Base-by-base conservation (phyloP, 176 grass and related monocot species). In the Oryza punctata region DNA sequence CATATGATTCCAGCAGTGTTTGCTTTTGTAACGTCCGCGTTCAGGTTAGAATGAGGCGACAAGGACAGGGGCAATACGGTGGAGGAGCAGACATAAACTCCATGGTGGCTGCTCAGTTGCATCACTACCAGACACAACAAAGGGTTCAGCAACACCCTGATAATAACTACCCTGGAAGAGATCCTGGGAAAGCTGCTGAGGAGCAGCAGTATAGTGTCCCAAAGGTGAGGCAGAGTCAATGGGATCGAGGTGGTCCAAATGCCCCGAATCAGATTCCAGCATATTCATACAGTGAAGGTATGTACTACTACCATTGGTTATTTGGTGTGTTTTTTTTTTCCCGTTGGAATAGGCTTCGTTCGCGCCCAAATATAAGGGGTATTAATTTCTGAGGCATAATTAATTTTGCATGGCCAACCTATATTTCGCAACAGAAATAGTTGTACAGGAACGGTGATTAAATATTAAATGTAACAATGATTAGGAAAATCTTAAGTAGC, bases 211-310 rank as follows among this genome's bases (percentile, higher is more conserved):
- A 90, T 83, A 44, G 68, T 0, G n/a, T 85, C 49, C 83, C 41
- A 12, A 94, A 95, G 67, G 69, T 33, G 71, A 87, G 85, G 71
- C 90, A 90, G 50, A 90, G 90, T 78, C 93, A 95, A 73, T 95
- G 93, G 87, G 90, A 92, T 90, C 84, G 43, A 83, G 93, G 88
- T 90, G 90, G 61, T 35, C 66, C 87, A 28, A 90, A 88, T 33
- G 65, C 69, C 15, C 69, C 28, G 45, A 88, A 69, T 73, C 85
- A 90, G 49, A 77, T 90, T 45, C 44, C 82, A 24, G 49, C 82
- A 18, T 85, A 95, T 90, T 38, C 82, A 25, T 95, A 90, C 65
- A 88, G 70, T 2, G 79, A 92, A 86, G 93, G 93, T 54, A 84
- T 57, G 90, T 52, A 29, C 66, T 63, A 29, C 60, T 65, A 49